Evolutionary conservation across 495 filamentous ascomycete genomes (phyloP).

Genomic region (Cercophora newfieldiana): DNA sequence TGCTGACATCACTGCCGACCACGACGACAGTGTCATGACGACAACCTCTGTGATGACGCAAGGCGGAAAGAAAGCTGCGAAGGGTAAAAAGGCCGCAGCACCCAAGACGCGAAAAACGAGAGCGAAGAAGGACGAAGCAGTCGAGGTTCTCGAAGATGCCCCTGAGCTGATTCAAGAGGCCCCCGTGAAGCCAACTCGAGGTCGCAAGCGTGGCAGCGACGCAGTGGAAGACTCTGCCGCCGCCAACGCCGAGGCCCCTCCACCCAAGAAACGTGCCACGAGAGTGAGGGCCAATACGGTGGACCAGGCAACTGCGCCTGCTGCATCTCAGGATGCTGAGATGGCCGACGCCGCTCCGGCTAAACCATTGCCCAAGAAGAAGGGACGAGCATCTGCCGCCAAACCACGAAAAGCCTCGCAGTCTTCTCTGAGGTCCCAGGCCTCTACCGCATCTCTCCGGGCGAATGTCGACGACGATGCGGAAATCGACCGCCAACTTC

Average conservation of each 20-base stretch:
- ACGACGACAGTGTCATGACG: constrained; percentile 70
- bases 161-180: constrained; percentile 43
- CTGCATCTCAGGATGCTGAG: constrained; percentile 33
- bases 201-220: constrained; percentile 68
- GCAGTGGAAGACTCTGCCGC: constrained; percentile 49
- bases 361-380: constrained; percentile 35
- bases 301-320: constrained; percentile 26
- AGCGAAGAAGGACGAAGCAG: constrained; percentile 59
- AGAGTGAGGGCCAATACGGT: constrained; percentile 42
- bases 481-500: constrained; percentile 67
- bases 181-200: constrained; percentile 44
- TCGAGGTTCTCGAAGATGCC: constrained; percentile 50
- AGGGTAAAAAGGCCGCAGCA: constrained; percentile 35
- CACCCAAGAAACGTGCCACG: constrained; percentile 67
- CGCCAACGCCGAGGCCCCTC: constrained; percentile 50
- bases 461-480: constrained; percentile 55
- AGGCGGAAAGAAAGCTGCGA: constrained; percentile 51
- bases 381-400: constrained; percentile 34
- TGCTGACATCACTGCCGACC: constrained; percentile 51
- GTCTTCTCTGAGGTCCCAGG: constrained; percentile 44
- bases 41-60: constrained; percentile 56
- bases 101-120: constrained; percentile 51
- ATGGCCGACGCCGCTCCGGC: constrained; percentile 34
- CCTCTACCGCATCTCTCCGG: constrained; percentile 41
- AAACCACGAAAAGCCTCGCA: constrained; percentile 57